Conservation (phyloP, 345 rosid species). For the Erodium maritimum region DNA sequence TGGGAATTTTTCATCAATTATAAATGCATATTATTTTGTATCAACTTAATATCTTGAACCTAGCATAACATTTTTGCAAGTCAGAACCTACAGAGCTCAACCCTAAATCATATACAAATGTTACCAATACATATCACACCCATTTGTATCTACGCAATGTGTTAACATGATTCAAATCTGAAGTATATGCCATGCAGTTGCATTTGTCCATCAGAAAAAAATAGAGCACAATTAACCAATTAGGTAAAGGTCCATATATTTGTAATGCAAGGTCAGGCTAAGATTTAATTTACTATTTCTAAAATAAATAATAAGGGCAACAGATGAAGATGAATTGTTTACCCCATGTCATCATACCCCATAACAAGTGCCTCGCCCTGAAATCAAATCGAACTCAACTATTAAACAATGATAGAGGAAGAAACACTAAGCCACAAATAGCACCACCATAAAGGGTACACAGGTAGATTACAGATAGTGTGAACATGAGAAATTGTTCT, state of each 20-base stretch:
- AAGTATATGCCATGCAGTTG: neutral
- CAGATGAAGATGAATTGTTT: slow-evolving; percentile 20
- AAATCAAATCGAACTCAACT: slow-evolving; percentile 18
- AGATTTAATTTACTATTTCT: slow-evolving; percentile 6
- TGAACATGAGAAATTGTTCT: neutral
- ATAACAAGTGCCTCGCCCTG: slow-evolving; percentile 98
- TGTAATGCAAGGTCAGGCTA: neutral
- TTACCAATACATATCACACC: neutral
- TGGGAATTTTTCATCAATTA: neutral
- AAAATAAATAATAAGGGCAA: neutral
- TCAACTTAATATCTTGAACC: neutral
- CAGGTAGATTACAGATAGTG: neutral
- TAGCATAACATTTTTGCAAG: slow-evolving; percentile 1
- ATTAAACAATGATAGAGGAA: slow-evolving; percentile 1
- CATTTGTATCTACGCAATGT: no score
- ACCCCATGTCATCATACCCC: slow-evolving; percentile 99
- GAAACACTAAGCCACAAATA: neutral
- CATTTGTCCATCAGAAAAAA: no score
- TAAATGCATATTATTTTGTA: neutral
- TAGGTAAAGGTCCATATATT: neutral
- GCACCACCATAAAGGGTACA: neutral
- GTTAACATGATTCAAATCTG: no score
- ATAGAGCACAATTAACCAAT: neutral
- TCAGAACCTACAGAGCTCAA: neutral
- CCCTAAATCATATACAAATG: neutral